Conservation (phyloP, 1,284 basidiomycete genomes). For the Violaceomyces palustris region DNA sequence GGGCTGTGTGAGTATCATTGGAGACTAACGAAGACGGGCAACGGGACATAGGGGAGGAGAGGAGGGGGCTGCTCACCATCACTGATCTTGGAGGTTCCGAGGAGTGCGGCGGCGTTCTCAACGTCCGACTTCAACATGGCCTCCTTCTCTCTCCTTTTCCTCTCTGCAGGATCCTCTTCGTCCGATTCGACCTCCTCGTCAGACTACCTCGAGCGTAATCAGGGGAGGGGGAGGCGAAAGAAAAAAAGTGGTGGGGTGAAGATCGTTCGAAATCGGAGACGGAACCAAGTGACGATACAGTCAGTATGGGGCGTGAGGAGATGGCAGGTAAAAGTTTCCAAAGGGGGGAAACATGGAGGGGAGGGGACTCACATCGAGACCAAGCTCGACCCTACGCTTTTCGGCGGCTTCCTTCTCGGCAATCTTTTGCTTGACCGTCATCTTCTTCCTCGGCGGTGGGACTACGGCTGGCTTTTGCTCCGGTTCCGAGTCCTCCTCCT, state of each 20-base stretch:
- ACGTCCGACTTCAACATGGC: conserved; percentile 47
- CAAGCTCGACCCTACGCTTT: conserved; percentile 22
- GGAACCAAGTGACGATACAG: background rate
- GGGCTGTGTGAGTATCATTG: too few relatives aligned
- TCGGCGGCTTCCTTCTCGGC: conserved; percentile 47
- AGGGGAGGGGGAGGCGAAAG: background rate
- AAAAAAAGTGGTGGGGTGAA: too few relatives aligned
- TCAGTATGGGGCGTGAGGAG: too few relatives aligned
- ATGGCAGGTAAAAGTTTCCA: too few relatives aligned
- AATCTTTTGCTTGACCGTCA: conserved; percentile 49
- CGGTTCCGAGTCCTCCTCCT: conserved; percentile 42
- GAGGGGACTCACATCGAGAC: conserved; percentile 13
- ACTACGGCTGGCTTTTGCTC: conserved; percentile 16
- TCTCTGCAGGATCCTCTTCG: conserved; percentile 28
- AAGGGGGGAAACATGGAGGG: background rate
- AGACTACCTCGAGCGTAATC: background rate
- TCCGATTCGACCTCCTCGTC: conserved; percentile 10
- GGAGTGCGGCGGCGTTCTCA: conserved; percentile 45
- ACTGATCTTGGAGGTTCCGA: conserved; percentile 36
- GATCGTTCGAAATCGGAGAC: background rate
- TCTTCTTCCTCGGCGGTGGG: conserved; percentile 45
- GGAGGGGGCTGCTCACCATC: conserved; percentile 9
- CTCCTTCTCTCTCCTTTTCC: conserved; percentile 30
- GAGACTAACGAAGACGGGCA: too few relatives aligned
- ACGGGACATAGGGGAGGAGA: too few relatives aligned